phyloP scores from a whole-genome alignment of 1,284 basidiomycete genomes.

The Papiliotrema terrestris region DNA sequence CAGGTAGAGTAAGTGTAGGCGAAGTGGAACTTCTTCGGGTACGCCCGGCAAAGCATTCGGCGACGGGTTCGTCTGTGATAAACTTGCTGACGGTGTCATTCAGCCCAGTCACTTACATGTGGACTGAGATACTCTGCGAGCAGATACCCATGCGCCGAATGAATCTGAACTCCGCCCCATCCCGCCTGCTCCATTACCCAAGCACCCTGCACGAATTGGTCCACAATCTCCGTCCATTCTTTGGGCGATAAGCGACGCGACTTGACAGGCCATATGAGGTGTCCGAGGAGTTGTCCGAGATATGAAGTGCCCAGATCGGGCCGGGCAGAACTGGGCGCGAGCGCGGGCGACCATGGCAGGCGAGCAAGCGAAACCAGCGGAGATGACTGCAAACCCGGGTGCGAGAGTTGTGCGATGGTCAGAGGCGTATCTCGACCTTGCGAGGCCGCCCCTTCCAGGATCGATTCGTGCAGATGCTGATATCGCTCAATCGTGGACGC shows the following conservation, averaged over 20 bases:
- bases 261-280: slow-evolving; percentile 57
- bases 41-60: slow-evolving; percentile 60
- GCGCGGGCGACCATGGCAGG: slow-evolving; percentile 51
- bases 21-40: slow-evolving; percentile 36
- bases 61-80: slow-evolving; percentile 60
- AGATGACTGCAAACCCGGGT: slow-evolving; percentile 79
- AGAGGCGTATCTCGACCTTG: slow-evolving; percentile 16
- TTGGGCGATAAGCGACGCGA: slow-evolving; percentile 60
- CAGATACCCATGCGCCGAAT: slow-evolving; percentile 86
- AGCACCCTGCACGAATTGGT: slow-evolving; percentile 68
- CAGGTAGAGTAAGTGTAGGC: slow-evolving; percentile 62
- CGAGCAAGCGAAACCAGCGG: slow-evolving; percentile 45
- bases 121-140: slow-evolving; percentile 79
- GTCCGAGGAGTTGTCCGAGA: slow-evolving; percentile 53
- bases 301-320: slow-evolving; percentile 42
- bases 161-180: slow-evolving; percentile 86
- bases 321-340: slow-evolving; percentile 69
- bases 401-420: slow-evolving; percentile 71
- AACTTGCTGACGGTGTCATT: too few species aligned
- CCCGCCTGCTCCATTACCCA: slow-evolving; percentile 64
- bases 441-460: slow-evolving; percentile 52
- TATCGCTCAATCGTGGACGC: slow-evolving; percentile 54
- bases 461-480: slow-evolving; percentile 47
- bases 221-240: slow-evolving; percentile 54
- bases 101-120: slow-evolving; percentile 60